Evolutionary conservation across 73 alveolate species (phyloP).

Genomic region (Breviolum minutum): DNA sequence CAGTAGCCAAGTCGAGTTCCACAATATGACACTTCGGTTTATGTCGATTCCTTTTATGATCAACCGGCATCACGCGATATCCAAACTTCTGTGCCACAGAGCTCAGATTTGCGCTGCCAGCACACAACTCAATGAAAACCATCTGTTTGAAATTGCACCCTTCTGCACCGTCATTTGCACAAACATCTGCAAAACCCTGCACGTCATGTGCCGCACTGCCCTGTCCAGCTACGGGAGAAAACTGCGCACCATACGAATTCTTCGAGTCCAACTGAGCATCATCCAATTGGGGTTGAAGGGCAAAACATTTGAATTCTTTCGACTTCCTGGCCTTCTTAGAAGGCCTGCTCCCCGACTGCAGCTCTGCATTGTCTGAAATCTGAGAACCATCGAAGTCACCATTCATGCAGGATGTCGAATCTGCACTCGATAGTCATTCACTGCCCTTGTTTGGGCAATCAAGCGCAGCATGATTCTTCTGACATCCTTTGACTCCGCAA

Average conservation of each 20-base stretch:
- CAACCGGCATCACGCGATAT: neutral
- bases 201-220: too few species aligned
- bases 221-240: too few species aligned
- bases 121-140: constrained; percentile 4
- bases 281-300: neutral
- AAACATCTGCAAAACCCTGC: too few species aligned
- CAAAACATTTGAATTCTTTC: too few species aligned
- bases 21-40: neutral
- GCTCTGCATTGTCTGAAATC: too few species aligned
- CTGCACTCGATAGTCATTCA: neutral
- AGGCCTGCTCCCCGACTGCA: too few species aligned
- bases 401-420: too few species aligned
- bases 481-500: neutral
- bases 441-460: neutral
- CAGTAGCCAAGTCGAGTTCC: neutral
- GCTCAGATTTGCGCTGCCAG: neutral
- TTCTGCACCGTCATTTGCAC: too few species aligned
- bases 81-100: neutral
- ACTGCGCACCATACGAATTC: too few species aligned
- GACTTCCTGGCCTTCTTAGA: neutral
- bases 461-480: neutral
- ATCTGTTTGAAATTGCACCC: too few species aligned
- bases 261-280: neutral
- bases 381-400: too few species aligned
- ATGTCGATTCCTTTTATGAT: neutral